Evolutionary conservation across 2,329 filamentous ascomycete species (phyloP).

Genomic region (Podosphaera fusca): DNA sequence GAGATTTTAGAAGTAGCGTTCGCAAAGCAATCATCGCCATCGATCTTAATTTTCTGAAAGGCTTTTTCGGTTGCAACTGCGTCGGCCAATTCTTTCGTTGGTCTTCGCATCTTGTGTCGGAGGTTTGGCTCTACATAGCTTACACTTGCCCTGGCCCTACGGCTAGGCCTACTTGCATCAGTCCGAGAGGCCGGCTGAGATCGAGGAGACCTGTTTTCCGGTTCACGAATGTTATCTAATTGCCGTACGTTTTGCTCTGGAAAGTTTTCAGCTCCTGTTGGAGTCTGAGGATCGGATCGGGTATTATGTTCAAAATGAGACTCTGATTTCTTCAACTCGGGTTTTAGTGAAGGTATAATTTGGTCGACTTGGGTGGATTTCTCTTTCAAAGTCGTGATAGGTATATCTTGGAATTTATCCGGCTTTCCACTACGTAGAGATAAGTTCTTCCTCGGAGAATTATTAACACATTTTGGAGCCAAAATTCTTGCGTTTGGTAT

Average conservation of each 20-base stretch:
- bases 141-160: conserved; percentile 42
- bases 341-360: conserved; percentile 4
- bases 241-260: background rate
- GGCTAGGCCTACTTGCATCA: conserved; percentile 38
- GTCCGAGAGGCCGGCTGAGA: conserved; percentile 29
- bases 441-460: conserved; percentile 30
- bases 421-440: conserved; percentile 18
- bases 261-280: conserved; percentile 5
- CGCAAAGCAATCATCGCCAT: conserved; percentile 6
- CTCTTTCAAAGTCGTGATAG: background rate
- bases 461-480: conserved; percentile 29
- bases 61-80: conserved; percentile 43
- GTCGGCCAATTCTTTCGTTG: conserved; percentile 52
- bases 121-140: conserved; percentile 70
- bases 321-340: conserved; percentile 11
- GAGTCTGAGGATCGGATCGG: conserved; percentile 24
- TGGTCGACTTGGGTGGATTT: conserved; percentile 2
- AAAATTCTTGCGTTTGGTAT: conserved; percentile 11
- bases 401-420: conserved; percentile 17
- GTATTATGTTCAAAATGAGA: conserved; percentile 14
- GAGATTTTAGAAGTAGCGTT: conserved; percentile 12
- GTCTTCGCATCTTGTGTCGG: conserved; percentile 62
- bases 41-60: conserved; percentile 7
- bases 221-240: conserved; percentile 5
- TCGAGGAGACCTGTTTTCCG: conserved; percentile 35